Percentiles rank a stretch among this genome's conserved stretches.
Conservation (phyloP, 495 filamentous ascomycete species). For the Schizothecium vesticola region DNA sequence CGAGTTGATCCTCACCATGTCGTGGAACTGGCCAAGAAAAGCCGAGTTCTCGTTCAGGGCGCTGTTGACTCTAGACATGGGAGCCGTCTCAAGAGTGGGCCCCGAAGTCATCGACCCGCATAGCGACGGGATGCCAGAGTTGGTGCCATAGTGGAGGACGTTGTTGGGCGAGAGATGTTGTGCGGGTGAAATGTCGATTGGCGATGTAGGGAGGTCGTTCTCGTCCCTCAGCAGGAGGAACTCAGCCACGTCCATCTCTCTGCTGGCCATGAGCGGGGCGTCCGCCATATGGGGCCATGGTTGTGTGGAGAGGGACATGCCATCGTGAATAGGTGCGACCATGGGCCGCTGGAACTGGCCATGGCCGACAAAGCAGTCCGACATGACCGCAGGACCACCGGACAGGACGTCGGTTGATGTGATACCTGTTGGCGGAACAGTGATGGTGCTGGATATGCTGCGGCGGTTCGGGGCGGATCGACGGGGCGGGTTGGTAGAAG, state of each 20-base stretch:
- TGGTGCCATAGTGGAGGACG: conserved; percentile 8
- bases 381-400: conserved; percentile 2
- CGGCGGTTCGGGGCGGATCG: conserved; percentile 9
- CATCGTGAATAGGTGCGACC: conserved; percentile 13
- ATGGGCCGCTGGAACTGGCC: conserved; percentile 15
- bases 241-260: conserved; percentile 22
- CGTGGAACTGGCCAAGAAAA: conserved; percentile 30
- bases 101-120: conserved; percentile 44
- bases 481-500: conserved; percentile 3
- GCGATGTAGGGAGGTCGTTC: conserved; percentile 9
- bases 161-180: conserved; percentile 14
- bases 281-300: not conserved
- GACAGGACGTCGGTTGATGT: conserved; percentile 3
- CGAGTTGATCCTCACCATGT: conserved; percentile 42
- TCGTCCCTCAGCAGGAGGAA: conserved; percentile 17
- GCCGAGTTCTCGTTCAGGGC: conserved; percentile 34
- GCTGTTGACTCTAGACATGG: conserved; percentile 45
- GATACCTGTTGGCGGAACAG: conserved; percentile 6
- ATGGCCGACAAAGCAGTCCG: conserved; percentile 11
- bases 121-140: conserved; percentile 25
- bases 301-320: conserved; percentile 5
- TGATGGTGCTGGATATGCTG: conserved; percentile 8
- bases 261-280: conserved; percentile 4
- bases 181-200: conserved; percentile 19
- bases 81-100: conserved; percentile 36